Evolutionary conservation across 73 alveolate species (phyloP).

Genomic region (Tetrahymena malaccensis): DNA sequence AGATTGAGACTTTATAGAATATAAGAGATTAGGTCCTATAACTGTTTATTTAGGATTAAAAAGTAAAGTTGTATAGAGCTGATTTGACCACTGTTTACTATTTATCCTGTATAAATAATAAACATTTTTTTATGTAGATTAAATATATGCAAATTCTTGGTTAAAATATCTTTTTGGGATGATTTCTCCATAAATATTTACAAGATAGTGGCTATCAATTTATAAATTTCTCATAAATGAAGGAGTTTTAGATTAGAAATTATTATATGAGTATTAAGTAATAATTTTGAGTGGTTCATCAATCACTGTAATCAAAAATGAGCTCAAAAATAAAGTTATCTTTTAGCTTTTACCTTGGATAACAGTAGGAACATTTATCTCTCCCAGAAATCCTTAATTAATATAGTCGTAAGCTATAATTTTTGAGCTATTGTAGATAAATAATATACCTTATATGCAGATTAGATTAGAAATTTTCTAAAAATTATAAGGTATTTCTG

Average conservation of each 20-base stretch:
- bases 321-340: neutral
- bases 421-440: neutral
- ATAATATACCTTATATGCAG: neutral
- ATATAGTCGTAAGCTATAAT: neutral
- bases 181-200: too few species aligned
- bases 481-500: neutral
- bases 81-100: neutral
- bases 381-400: neutral
- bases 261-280: neutral
- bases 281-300: neutral
- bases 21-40: neutral
- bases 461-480: neutral
- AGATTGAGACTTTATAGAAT: too few species aligned
- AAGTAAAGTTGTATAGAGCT: neutral
- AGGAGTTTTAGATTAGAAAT: neutral
- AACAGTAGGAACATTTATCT: neutral
- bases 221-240: neutral
- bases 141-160: neutral
- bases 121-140: neutral
- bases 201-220: neutral
- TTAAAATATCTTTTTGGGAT: neutral
- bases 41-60: neutral
- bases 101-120: neutral
- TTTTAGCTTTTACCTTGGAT: neutral
- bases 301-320: neutral